These are phyloP conservation scores for Parastagonospora avenae DNA, from an alignment of 2,329 filamentous ascomycete genomes.

Conservation along the genomic window DNA sequence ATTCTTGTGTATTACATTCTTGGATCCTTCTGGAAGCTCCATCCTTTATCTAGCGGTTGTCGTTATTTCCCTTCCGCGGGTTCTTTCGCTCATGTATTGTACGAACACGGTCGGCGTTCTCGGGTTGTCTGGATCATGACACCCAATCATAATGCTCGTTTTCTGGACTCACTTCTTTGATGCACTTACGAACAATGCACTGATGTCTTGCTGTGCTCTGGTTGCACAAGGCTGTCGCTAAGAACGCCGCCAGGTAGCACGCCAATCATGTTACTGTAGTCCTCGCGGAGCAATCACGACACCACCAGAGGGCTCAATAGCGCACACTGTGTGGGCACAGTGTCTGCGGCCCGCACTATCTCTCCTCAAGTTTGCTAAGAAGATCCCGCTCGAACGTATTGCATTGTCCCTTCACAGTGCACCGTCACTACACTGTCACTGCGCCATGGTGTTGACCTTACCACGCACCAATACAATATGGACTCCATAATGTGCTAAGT, in stretches of 20 bases:
- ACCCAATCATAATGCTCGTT: constrained; percentile 17
- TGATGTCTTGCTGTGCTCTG: background rate
- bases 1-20: constrained; percentile 33
- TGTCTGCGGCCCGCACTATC: background rate
- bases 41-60: constrained; percentile 3
- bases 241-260: too few species aligned
- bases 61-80: background rate
- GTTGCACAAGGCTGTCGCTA: background rate
- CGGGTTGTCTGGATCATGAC: constrained; percentile 25
- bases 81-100: constrained; percentile 30
- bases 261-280: too few species aligned
- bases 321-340: background rate
- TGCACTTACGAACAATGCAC: background rate
- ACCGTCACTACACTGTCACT: background rate
- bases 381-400: background rate
- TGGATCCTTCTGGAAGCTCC: constrained; percentile 11
- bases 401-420: constrained; percentile 7
- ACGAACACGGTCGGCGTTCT: constrained; percentile 28
- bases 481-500: too few species aligned
- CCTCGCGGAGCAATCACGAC: too few species aligned
- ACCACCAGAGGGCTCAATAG: too few species aligned
- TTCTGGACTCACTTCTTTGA: background rate
- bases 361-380: background rate
- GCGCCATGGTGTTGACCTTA: background rate
- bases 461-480: background rate